Conservation (phyloP, 1,284 basidiomycete species). For the Moesziomyces sp. region DNA sequence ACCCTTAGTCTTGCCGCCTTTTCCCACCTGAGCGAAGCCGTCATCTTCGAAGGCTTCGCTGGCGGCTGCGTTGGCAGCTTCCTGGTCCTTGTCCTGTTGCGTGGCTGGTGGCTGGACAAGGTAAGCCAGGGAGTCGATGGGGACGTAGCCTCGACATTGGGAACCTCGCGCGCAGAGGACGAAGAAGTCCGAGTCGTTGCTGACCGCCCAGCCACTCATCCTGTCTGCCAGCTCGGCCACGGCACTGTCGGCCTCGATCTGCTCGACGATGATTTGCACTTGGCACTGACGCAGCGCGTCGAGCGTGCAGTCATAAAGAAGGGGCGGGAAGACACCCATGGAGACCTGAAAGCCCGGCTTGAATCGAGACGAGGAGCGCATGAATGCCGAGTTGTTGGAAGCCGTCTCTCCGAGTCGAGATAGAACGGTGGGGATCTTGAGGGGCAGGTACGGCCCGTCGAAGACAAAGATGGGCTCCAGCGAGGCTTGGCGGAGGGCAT, state of each 20-base stretch:
- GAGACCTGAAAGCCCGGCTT: slow-evolving; percentile 44
- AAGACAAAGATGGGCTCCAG: slow-evolving; percentile 59
- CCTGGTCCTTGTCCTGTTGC: not conserved
- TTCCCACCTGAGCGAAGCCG: slow-evolving; percentile 52
- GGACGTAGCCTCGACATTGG: slow-evolving; percentile 52
- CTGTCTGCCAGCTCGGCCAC: slow-evolving; percentile 55
- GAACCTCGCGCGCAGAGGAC: slow-evolving; percentile 53
- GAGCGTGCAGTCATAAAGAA: slow-evolving; percentile 44
- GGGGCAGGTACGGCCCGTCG: slow-evolving; percentile 52
- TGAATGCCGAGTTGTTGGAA: slow-evolving; percentile 43
- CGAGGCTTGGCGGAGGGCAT: slow-evolving; percentile 27
- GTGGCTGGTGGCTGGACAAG: slow-evolving; percentile 26
- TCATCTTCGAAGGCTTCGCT: slow-evolving; percentile 34
- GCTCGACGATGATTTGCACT: slow-evolving; percentile 45
- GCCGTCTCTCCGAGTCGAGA: slow-evolving; percentile 26
- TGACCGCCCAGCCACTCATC: slow-evolving; percentile 52
- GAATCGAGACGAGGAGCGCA: slow-evolving; percentile 42
- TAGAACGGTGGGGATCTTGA: slow-evolving; percentile 49
- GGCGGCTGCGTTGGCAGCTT: not conserved
- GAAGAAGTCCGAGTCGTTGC: slow-evolving; percentile 61
- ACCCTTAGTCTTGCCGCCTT: slow-evolving; percentile 21
- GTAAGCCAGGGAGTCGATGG: slow-evolving; percentile 51
- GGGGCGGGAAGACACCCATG: slow-evolving; percentile 44
- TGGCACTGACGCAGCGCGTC: slow-evolving; percentile 33
- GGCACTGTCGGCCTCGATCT: slow-evolving; percentile 56